These are phyloP conservation scores for Podospora comata DNA, from an alignment of 495 filamentous ascomycete species.

Conservation along the genomic window DNA sequence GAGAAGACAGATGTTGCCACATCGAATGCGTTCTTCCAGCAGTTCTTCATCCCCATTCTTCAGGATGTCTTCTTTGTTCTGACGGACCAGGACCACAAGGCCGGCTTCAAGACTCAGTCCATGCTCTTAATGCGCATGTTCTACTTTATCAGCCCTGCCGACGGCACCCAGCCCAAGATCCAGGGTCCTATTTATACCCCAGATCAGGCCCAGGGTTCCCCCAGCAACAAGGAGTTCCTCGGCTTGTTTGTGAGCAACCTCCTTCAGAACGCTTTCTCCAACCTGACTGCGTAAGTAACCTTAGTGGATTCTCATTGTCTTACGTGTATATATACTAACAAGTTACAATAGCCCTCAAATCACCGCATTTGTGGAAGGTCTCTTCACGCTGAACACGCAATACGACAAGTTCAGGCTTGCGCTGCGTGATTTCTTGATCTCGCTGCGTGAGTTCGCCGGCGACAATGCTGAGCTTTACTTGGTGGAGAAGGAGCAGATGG, in stretches of 20 bases:
- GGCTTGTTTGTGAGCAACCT: conserved; percentile 78
- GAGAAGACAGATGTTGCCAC: conserved; percentile 80
- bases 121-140: conserved; percentile 94
- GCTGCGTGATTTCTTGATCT: conserved; percentile 85
- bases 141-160: conserved; percentile 71
- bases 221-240: conserved; percentile 84
- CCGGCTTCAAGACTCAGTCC: conserved; percentile 96
- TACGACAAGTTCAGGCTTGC: conserved; percentile 14
- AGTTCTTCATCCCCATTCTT: conserved; percentile 90
- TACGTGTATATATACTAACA: conserved; percentile 25
- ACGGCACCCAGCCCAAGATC: conserved; percentile 70
- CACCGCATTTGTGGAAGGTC: conserved; percentile 75
- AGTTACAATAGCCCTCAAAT: conserved; percentile 67
- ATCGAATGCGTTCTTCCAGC: conserved; percentile 92
- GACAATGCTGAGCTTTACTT: conserved; percentile 92
- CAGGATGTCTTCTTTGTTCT: conserved; percentile 99
- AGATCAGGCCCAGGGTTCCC: conserved; percentile 73
- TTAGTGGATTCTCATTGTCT: conserved; percentile 27
- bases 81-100: conserved; percentile 97
- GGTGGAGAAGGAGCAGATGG: conserved; percentile 85
- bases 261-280: conserved; percentile 88
- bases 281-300: conserved; percentile 81
- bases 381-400: conserved; percentile 37
- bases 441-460: conserved; percentile 91
- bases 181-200: conserved; percentile 86